Percentiles rank a stretch among this genome's conserved stretches.
These are phyloP conservation scores for Calocera cornea DNA, from an alignment of 768 basidiomycete species.

Conservation along the genomic window DNA sequence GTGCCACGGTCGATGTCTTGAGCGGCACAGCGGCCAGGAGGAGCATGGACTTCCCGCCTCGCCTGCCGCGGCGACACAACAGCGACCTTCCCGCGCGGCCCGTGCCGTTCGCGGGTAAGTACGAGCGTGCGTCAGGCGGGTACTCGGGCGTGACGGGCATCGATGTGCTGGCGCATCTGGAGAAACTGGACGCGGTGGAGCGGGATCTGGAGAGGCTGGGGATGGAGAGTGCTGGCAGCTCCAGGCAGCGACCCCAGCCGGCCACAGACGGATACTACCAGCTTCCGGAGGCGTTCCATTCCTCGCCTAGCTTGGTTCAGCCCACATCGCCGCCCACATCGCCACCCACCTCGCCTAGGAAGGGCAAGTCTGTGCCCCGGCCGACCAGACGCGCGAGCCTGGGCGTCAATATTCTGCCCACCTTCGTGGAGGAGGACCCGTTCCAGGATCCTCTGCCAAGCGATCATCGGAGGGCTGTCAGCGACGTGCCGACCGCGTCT, in stretches of 20 bases:
- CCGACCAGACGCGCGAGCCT: neutral
- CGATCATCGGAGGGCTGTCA: neutral
- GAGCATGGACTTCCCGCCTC: conserved; percentile 54
- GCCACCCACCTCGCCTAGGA: neutral
- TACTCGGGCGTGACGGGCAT: conserved; percentile 81
- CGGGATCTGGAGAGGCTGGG: conserved; percentile 11
- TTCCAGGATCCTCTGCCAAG: neutral
- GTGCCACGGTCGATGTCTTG: conserved; percentile 1
- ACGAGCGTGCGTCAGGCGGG: conserved; percentile 41
- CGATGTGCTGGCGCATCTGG: conserved; percentile 70
- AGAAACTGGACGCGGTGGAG: conserved; percentile 64
- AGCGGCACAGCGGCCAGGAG: neutral
- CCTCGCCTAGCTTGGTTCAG: neutral
- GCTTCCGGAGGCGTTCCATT: neutral
- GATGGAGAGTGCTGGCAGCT: neutral
- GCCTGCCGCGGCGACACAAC: conserved; percentile 50
- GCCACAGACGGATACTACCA: neutral
- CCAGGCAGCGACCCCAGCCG: neutral
- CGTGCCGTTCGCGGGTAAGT: conserved; percentile 72
- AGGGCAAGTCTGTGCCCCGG: neutral
- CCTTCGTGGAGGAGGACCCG: neutral
- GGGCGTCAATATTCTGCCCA: neutral
- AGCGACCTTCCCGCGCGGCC: conserved; percentile 54
- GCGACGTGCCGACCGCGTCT: neutral
- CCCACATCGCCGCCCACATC: neutral